Evolutionary conservation across 306 rosid species (phyloP).

Genomic region (Morella rubra): DNA sequence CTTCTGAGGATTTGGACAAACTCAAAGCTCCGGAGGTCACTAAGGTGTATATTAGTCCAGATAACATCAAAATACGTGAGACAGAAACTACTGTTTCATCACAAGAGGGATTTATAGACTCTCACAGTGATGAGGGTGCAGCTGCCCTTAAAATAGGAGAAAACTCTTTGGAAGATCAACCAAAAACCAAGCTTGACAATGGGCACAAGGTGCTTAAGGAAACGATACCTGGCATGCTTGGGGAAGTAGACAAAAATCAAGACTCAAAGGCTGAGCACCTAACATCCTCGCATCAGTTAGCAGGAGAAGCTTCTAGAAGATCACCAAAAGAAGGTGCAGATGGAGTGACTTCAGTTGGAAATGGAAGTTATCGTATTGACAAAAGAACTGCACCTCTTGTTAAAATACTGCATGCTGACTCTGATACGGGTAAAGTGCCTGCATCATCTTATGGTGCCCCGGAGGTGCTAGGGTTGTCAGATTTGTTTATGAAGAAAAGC

Average conservation of each 20-base stretch:
- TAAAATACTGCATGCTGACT: neutral
- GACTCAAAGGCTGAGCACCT: neutral
- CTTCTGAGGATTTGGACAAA: neutral
- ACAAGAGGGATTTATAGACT: conserved; percentile 3
- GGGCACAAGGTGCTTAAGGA: neutral
- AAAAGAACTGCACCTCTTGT: neutral
- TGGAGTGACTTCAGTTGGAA: neutral
- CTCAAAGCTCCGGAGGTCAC: neutral
- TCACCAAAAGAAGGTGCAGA: conserved; percentile 9
- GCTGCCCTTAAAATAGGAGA: neutral
- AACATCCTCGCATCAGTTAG: neutral
- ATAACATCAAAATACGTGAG: neutral
- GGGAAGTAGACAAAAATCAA: neutral
- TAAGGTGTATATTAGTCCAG: neutral
- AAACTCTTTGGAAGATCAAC: conserved; percentile 8
- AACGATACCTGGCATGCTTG: neutral
- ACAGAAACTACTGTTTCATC: neutral
- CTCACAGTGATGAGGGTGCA: conserved; percentile 4
- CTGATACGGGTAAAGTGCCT: conserved; percentile 14
- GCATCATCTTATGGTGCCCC: neutral
- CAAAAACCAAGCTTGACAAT: neutral
- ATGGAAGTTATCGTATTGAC: conserved; percentile 6
- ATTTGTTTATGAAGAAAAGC: conserved; percentile 4
- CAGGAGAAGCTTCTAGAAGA: conserved; percentile 12
- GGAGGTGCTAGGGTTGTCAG: neutral